A percentile compares a stretch with the other conserved stretches of the same genome.
These are phyloP conservation scores for Cercospora sojina DNA, from an alignment of 2,329 filamentous ascomycete genomes.

Conservation along the genomic window DNA sequence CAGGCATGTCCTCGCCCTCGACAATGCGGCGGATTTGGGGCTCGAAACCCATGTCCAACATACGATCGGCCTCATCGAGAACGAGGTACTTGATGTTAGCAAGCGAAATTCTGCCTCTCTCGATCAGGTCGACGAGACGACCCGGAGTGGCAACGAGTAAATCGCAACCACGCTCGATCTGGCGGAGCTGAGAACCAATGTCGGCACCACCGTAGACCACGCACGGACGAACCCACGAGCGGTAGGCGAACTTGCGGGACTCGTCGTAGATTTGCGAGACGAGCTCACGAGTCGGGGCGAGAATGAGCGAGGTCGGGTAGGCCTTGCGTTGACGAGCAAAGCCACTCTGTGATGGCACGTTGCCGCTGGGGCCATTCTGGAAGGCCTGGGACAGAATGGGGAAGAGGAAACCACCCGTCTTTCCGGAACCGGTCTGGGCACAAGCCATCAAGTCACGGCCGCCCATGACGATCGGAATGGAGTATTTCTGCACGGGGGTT, in stretches of 20 bases:
- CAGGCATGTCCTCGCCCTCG: constrained; percentile 96
- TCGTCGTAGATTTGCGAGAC: constrained; percentile 99
- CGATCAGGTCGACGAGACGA: constrained; percentile 95
- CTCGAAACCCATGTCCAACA: constrained; percentile 99
- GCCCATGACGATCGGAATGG: constrained; percentile 96
- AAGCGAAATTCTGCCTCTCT: constrained; percentile 96
- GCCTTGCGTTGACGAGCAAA: constrained; percentile 96
- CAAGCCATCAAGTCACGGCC: constrained; percentile 99
- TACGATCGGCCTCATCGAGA: constrained; percentile 98
- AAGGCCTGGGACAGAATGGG: constrained; percentile 98
- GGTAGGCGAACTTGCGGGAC: constrained; percentile 96
- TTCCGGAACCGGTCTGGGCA: constrained; percentile 98
- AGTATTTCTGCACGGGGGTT: constrained; percentile 98
- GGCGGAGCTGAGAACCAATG: constrained; percentile 94
- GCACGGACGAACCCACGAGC: constrained; percentile 97
- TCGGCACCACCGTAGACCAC: constrained; percentile 99
- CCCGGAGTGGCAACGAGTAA: constrained; percentile 94
- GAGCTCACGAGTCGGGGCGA: constrained; percentile 95
- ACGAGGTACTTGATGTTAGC: constrained; percentile 99
- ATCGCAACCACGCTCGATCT: constrained; percentile 97
- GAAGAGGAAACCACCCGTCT: constrained; percentile 99
- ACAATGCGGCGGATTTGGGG: constrained; percentile 98
- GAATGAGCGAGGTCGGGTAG: constrained; percentile 91
- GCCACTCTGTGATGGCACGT: constrained; percentile 65
- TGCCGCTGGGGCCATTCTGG: constrained; percentile 75